Evolutionary conservation across 1,284 basidiomycete species (phyloP).

Genomic region (Cryptococcus deneoformans): DNA sequence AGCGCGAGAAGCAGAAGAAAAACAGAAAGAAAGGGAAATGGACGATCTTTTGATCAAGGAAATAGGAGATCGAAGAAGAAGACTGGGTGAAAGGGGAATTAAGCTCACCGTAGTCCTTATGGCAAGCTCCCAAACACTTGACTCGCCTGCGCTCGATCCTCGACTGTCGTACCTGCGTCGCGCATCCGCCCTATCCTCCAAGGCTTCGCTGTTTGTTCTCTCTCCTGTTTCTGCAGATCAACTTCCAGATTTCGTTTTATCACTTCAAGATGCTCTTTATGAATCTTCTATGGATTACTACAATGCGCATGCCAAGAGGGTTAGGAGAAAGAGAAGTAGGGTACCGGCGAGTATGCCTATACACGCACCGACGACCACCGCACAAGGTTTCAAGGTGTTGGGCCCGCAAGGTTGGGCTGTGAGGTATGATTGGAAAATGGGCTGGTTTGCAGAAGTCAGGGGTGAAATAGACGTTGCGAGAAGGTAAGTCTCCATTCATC

Average conservation of each 20-base stretch:
- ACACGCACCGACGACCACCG: constrained; percentile 51
- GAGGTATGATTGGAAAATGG: constrained; percentile 96
- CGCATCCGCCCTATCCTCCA: constrained; percentile 82
- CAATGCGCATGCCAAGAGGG: constrained; percentile 83
- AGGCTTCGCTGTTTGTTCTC: constrained; percentile 89
- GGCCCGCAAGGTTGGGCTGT: constrained; percentile 89
- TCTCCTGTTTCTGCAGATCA: constrained; percentile 84
- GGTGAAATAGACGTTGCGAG: constrained; percentile 85
- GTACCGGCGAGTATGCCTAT: constrained; percentile 56
- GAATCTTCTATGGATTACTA: constrained; percentile 92
- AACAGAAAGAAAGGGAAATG: constrained; percentile 64
- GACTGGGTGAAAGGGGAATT: constrained; percentile 77
- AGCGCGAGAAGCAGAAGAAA: constrained; percentile 17
- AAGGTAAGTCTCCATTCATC: constrained; percentile 56
- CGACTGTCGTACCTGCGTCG: constrained; percentile 81
- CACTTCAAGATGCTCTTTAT: constrained; percentile 80
- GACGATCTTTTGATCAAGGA: constrained; percentile 75
- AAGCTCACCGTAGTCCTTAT: constrained; percentile 95
- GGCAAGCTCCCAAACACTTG: constrained; percentile 77
- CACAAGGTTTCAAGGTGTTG: constrained; percentile 54
- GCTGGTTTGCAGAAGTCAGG: constrained; percentile 89
- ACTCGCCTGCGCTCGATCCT: constrained; percentile 76
- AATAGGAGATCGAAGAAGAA: constrained; percentile 73
- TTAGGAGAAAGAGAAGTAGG: constrained; percentile 80
- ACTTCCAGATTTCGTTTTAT: constrained; percentile 75